These are phyloP conservation scores for Cucurbitaria berberidis DNA, from an alignment of 2,329 filamentous ascomycete genomes.

Conservation along the genomic window DNA sequence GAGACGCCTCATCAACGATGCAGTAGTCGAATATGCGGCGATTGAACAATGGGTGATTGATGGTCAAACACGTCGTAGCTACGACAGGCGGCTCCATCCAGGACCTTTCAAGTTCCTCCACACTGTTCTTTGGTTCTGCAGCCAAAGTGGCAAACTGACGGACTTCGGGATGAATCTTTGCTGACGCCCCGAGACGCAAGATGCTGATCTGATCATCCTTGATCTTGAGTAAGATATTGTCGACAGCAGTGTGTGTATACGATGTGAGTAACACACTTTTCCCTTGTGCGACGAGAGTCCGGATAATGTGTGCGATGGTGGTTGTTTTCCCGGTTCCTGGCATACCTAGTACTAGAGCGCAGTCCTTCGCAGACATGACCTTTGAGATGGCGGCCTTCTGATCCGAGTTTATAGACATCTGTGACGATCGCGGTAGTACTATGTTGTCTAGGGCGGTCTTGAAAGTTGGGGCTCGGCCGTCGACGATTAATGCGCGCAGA, in stretches of 20 bases:
- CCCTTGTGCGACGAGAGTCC: conserved; percentile 82
- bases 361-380: conserved; percentile 94
- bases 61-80: conserved; percentile 91
- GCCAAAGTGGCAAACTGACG: conserved; percentile 83
- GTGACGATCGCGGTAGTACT: conserved; percentile 60
- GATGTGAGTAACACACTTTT: conserved; percentile 94
- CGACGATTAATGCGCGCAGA: conserved; percentile 80
- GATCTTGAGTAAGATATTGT: conserved; percentile 96
- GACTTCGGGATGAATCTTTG: conserved; percentile 88
- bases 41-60: conserved; percentile 86
- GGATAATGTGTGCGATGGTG: conserved; percentile 96
- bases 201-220: conserved; percentile 77
- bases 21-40: conserved; percentile 95
- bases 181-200: conserved; percentile 80
- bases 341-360: conserved; percentile 97
- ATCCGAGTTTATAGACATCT: conserved; percentile 79
- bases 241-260: conserved; percentile 96
- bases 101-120: conserved; percentile 81
- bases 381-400: conserved; percentile 88
- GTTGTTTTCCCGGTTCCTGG: conserved; percentile 98
- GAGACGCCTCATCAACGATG: conserved; percentile 96
- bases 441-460: conserved; percentile 67
- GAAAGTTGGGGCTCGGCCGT: conserved; percentile 75
- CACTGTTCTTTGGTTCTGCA: conserved; percentile 72
- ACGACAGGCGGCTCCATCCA: conserved; percentile 90